These are phyloP conservation scores for Rhinocladiella similis DNA, from an alignment of 2,329 filamentous ascomycete genomes.

Conservation along the genomic window DNA sequence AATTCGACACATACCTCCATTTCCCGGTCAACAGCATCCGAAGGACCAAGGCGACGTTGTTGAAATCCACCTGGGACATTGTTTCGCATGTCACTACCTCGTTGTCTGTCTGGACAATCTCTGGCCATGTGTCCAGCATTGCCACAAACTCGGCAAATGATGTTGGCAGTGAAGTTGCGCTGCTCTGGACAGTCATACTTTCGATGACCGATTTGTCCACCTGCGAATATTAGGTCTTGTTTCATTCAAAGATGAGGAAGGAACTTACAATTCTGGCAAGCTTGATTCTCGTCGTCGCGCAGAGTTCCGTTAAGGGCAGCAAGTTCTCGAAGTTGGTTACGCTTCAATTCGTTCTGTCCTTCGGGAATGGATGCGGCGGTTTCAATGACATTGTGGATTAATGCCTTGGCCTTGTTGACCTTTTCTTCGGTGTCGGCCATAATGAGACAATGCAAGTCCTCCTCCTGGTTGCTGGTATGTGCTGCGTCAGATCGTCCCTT, in stretches of 20 bases:
- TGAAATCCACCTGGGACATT: slow-evolving; percentile 56
- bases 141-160: slow-evolving; percentile 97
- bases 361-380: slow-evolving; percentile 98
- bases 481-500: slow-evolving; percentile 98
- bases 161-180: slow-evolving; percentile 98
- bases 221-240: slow-evolving; percentile 28
- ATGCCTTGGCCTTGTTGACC: slow-evolving; percentile 97
- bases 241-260: not conserved
- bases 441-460: slow-evolving; percentile 97
- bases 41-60: slow-evolving; percentile 69
- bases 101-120: slow-evolving; percentile 92
- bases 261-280: slow-evolving; percentile 85
- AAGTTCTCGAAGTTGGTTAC: slow-evolving; percentile 96
- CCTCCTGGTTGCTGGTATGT: slow-evolving; percentile 99
- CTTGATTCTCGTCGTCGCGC: slow-evolving; percentile 98
- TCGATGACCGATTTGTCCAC: slow-evolving; percentile 95
- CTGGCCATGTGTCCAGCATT: slow-evolving; percentile 98
- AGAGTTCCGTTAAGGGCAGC: slow-evolving; percentile 98
- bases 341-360: slow-evolving; percentile 97
- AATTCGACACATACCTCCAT: slow-evolving; percentile 72
- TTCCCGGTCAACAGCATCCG: slow-evolving; percentile 87
- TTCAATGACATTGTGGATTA: slow-evolving; percentile 98
- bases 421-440: slow-evolving; percentile 99
- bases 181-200: slow-evolving; percentile 99
- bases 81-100: slow-evolving; percentile 90